Evolutionary conservation across 2,329 filamentous ascomycete genomes (phyloP).

Genomic region (Aspergillus proliferans): DNA sequence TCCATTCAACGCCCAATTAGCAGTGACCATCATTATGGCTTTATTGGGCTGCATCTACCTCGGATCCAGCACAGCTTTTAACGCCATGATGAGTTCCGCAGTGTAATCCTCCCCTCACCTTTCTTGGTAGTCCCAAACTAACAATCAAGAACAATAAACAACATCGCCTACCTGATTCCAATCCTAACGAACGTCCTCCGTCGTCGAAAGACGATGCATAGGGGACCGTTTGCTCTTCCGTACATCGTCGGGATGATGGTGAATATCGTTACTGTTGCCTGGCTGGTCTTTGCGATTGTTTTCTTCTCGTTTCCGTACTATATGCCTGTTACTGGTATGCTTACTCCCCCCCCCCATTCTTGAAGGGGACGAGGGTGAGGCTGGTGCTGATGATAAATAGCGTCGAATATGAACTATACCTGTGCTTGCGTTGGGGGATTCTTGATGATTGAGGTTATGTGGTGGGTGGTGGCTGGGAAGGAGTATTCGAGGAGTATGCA

Average conservation of each 20-base stretch:
- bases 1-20: constrained; percentile 53
- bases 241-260: constrained; percentile 35
- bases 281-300: constrained; percentile 46
- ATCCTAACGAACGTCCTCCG: constrained; percentile 43
- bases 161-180: constrained; percentile 42
- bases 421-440: constrained; percentile 43
- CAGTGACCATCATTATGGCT: constrained; percentile 45
- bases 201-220: constrained; percentile 38
- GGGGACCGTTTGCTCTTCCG: constrained; percentile 43
- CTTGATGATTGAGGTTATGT: constrained; percentile 31
- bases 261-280: constrained; percentile 42
- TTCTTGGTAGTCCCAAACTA: background rate
- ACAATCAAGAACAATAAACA: constrained; percentile 38
- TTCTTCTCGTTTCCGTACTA: constrained; percentile 43
- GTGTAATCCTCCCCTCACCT: constrained; percentile 8
- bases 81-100: constrained; percentile 39
- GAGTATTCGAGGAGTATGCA: constrained; percentile 35
- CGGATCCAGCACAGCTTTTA: constrained; percentile 61
- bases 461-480: constrained; percentile 41
- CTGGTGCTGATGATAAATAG: constrained; percentile 6
- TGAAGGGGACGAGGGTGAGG: too few relatives aligned
- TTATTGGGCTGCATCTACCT: constrained; percentile 60
- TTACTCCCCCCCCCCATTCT: background rate
- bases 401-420: constrained; percentile 45
- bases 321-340: constrained; percentile 28